Conservation (phyloP, 164 flowering plant genomes). For the Liriodendron chinense region DNA sequence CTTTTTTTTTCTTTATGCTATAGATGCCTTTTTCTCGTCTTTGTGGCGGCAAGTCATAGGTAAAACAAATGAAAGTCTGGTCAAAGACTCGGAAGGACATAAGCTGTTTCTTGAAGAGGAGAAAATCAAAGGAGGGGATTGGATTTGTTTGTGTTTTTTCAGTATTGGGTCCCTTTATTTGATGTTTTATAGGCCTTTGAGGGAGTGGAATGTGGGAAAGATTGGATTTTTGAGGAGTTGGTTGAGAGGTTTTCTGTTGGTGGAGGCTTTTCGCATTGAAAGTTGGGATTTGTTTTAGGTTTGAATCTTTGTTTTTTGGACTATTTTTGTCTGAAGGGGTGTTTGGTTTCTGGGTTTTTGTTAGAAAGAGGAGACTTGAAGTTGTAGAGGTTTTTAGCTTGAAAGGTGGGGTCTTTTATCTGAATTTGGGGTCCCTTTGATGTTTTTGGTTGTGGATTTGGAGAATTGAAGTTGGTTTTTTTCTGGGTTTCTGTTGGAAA, state of each 20-base stretch:
- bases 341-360: background rate
- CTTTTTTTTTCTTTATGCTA: no score
- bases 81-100: background rate
- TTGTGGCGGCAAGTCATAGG: slow-evolving; percentile 19
- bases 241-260: background rate
- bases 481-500: background rate
- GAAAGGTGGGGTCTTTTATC: background rate
- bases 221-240: slow-evolving; percentile 9
- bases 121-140: background rate
- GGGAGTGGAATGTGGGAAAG: background rate
- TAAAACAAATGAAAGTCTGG: background rate
- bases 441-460: background rate
- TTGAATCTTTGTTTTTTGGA: background rate
- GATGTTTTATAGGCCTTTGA: slow-evolving; percentile 4
- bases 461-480: no score
- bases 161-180: background rate
- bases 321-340: background rate
- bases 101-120: background rate
- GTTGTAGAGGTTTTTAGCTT: background rate
- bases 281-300: background rate
- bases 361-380: background rate
- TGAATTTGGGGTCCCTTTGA: background rate
- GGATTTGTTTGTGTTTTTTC: background rate
- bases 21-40: background rate
- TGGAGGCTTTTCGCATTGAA: background rate